Evolutionary conservation across 371 early-diverging fungal genomes (phyloP).

Genomic region (Mucor plumbeus): DNA sequence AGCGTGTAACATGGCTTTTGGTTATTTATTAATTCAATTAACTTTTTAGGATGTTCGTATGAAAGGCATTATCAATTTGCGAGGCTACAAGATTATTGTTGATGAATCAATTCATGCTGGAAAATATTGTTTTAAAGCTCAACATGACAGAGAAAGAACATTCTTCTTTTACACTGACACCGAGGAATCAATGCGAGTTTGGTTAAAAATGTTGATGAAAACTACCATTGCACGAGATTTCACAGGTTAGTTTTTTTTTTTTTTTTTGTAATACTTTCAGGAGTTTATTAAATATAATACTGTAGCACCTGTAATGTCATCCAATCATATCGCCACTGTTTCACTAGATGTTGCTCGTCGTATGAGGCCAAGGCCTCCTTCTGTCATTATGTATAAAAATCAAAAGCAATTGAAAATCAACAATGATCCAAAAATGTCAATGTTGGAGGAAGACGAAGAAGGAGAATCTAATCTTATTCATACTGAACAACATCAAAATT

Average conservation of each 20-base stretch:
- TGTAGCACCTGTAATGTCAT: conserved; percentile 70
- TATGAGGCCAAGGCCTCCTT: conserved; percentile 72
- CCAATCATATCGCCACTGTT: conserved; percentile 69
- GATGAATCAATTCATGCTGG: conserved; percentile 70
- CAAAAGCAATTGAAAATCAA: conserved; percentile 26
- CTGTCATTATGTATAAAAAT: conserved; percentile 54
- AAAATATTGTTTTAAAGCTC: conserved; percentile 74
- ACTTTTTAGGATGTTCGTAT: conserved; percentile 52
- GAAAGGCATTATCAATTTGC: conserved; percentile 63
- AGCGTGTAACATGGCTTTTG: no score
- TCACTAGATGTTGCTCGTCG: conserved; percentile 65
- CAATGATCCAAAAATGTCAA: conserved; percentile 30
- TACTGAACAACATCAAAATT: conserved; percentile 2
- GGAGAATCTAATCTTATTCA: conserved; percentile 3
- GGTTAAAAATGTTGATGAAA: conserved; percentile 75
- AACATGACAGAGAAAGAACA: conserved; percentile 67
- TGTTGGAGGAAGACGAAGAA: conserved; percentile 39
- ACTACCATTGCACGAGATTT: conserved; percentile 72
- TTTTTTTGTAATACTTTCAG: not conserved
- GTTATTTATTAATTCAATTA: not conserved
- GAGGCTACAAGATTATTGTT: conserved; percentile 60
- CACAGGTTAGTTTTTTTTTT: conserved; percentile 32
- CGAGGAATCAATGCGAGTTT: conserved; percentile 57
- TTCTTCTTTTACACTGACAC: conserved; percentile 72
- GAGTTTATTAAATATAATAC: not conserved